Evolutionary conservation across 1,139 yeast genomes (phyloP).

Genomic region (Lodderomyces jiufengensis): DNA sequence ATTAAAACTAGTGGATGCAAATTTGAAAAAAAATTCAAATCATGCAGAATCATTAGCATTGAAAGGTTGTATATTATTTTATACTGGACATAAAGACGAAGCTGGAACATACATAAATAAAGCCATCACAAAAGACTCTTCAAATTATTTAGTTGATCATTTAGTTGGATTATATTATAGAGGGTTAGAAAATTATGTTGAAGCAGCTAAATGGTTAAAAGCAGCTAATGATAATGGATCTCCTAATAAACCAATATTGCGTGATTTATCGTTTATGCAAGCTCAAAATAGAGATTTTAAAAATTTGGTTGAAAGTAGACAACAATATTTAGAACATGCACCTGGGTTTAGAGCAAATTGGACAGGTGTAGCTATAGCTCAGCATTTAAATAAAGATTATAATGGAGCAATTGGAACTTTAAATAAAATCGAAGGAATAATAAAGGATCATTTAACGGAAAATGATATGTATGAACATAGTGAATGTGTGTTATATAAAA

Average conservation of each 20-base stretch:
- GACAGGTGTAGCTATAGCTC: constrained; percentile 87
- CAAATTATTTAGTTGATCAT: constrained; percentile 75
- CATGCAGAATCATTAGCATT: constrained; percentile 84
- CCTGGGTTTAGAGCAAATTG: constrained; percentile 90
- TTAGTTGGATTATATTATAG: constrained; percentile 83
- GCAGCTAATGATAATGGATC: constrained; percentile 80
- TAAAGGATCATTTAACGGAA: constrained; percentile 64
- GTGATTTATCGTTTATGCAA: constrained; percentile 80
- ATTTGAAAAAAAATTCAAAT: constrained; percentile 69
- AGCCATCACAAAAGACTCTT: constrained; percentile 56
- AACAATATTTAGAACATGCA: constrained; percentile 57
- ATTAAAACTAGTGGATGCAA: constrained; percentile 67
- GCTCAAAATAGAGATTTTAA: constrained; percentile 75
- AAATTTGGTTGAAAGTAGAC: constrained; percentile 60
- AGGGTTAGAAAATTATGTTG: constrained; percentile 62
- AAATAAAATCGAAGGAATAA: constrained; percentile 67
- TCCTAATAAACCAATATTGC: constrained; percentile 70
- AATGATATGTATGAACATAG: constrained; percentile 73
- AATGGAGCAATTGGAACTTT: constrained; percentile 69
- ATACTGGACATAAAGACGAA: constrained; percentile 53
- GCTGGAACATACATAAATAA: constrained; percentile 60
- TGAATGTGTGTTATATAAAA: constrained; percentile 75
- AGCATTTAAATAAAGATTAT: constrained; percentile 68
- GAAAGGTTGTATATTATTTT: constrained; percentile 60
- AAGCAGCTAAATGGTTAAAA: constrained; percentile 77